Conservation (phyloP, 495 filamentous ascomycete genomes). For the Lasiosphaeria miniovina region DNA sequence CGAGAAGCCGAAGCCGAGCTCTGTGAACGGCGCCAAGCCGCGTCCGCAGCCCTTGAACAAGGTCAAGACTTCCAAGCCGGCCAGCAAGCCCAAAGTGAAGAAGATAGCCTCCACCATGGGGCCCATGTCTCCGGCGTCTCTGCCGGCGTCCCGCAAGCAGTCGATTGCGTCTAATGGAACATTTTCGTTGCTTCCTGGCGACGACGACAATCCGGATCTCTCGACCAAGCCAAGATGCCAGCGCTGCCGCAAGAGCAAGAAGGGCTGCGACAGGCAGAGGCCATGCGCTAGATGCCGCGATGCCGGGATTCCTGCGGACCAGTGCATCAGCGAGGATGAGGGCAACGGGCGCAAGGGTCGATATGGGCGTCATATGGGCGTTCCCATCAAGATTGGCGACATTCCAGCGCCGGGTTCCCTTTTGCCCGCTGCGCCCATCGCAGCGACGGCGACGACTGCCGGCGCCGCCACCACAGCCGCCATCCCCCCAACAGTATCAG, state of each 20-base stretch:
- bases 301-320: conserved; percentile 85
- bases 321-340: conserved; percentile 95
- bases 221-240: conserved; percentile 96
- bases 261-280: conserved; percentile 93
- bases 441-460: conserved; percentile 1
- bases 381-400: conserved; percentile 72
- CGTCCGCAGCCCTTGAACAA: conserved; percentile 30
- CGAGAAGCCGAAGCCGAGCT: conserved; percentile 39
- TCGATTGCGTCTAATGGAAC: conserved; percentile 70
- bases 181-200: conserved; percentile 60
- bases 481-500: not conserved
- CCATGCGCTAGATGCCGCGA: conserved; percentile 94
- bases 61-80: conserved; percentile 41
- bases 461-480: conserved; percentile 13
- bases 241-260: conserved; percentile 98
- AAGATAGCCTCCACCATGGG: conserved; percentile 38
- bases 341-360: conserved; percentile 94
- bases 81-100: conserved; percentile 58
- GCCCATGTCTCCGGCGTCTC: conserved; percentile 69
- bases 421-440: conserved; percentile 40
- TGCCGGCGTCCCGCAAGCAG: conserved; percentile 72
- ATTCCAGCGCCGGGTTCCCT: conserved; percentile 29
- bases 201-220: conserved; percentile 81
- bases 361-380: conserved; percentile 93
- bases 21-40: conserved; percentile 29